Conservation (phyloP, 2,329 filamentous ascomycete genomes). For the Neurospora sp. region DNA sequence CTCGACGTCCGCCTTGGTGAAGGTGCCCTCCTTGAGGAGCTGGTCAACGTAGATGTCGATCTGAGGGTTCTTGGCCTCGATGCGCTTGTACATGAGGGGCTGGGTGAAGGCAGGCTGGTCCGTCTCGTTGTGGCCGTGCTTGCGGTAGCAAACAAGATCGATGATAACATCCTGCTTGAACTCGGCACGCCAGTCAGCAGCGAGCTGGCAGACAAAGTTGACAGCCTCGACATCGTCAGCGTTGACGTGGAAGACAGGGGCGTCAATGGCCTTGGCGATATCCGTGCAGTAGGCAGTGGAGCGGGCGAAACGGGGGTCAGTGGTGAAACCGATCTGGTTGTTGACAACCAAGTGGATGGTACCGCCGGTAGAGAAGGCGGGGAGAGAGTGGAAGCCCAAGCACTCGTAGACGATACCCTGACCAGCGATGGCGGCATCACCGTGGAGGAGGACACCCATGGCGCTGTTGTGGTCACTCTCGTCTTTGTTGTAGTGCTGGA, state of each 20-base stretch:
- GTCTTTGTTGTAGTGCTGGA: conserved; percentile 98
- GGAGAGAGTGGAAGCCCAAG: conserved; percentile 92
- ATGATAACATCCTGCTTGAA: conserved; percentile 98
- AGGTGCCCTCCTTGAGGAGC: conserved; percentile 83
- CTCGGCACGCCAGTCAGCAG: conserved; percentile 94
- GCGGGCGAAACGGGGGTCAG: conserved; percentile 91
- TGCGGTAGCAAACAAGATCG: conserved; percentile 97
- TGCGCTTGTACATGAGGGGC: conserved; percentile 98
- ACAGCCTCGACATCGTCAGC: conserved; percentile 97
- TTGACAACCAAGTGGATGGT: conserved; percentile 97
- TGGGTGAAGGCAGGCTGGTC: conserved; percentile 99
- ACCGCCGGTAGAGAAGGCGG: conserved; percentile 92
- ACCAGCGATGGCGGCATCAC: conserved; percentile 91
- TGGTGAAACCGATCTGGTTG: conserved; percentile 99
- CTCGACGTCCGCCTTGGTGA: conserved; percentile 94
- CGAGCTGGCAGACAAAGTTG: conserved; percentile 95
- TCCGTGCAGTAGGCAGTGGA: conserved; percentile 99
- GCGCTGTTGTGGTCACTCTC: conserved; percentile 81
- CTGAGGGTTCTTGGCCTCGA: conserved; percentile 72
- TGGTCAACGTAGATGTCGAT: conserved; percentile 88
- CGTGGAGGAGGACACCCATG: conserved; percentile 93
- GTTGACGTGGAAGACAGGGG: conserved; percentile 98
- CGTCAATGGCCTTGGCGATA: conserved; percentile 97
- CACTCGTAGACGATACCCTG: conserved; percentile 98
- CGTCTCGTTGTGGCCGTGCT: conserved; percentile 98